phyloP scores from a whole-genome alignment of 2,329 filamentous ascomycete species.

The Trichoderma endophyticum region DNA sequence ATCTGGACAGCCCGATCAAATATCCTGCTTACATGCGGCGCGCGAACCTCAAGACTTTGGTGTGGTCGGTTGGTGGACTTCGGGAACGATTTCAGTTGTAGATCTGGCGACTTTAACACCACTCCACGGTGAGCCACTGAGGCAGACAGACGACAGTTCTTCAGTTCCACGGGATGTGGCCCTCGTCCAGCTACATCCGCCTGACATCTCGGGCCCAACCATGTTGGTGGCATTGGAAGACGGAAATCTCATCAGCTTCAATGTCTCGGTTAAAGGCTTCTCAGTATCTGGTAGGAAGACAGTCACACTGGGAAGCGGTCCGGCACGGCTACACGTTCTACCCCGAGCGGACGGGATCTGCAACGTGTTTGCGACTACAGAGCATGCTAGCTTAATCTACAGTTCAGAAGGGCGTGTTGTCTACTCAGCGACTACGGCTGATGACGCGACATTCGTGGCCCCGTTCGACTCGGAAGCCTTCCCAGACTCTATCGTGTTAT shows the following conservation, averaged over 20 bases:
- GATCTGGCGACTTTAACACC: constrained; percentile 63
- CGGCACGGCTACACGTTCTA: constrained; percentile 76
- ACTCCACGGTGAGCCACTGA: constrained; percentile 61
- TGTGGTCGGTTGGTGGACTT: constrained; percentile 83
- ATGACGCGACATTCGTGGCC: constrained; percentile 77
- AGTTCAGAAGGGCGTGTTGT: constrained; percentile 81
- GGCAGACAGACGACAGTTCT: constrained; percentile 60
- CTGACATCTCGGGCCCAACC: constrained; percentile 58
- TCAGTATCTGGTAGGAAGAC: constrained; percentile 71
- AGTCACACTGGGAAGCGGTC: constrained; percentile 79
- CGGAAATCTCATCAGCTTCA: constrained; percentile 83
- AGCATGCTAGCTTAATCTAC: constrained; percentile 92
- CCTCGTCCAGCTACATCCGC: constrained; percentile 72
- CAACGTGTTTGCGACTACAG: constrained; percentile 89
- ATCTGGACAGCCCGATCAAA: constrained; percentile 56
- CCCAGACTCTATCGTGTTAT: constrained; percentile 75
- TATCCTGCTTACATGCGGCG: constrained; percentile 80
- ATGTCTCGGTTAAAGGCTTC: constrained; percentile 60
- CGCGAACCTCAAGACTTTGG: constrained; percentile 61
- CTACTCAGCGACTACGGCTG: constrained; percentile 90
- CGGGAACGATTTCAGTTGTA: constrained; percentile 74
- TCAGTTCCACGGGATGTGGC: constrained; percentile 81
- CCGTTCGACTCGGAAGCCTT: constrained; percentile 80
- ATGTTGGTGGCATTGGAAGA: constrained; percentile 90
- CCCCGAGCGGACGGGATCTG: constrained; percentile 64